These are phyloP conservation scores for Phytophthora pisi DNA, from an alignment of 352 stramenopile species.

Conservation along the genomic window DNA sequence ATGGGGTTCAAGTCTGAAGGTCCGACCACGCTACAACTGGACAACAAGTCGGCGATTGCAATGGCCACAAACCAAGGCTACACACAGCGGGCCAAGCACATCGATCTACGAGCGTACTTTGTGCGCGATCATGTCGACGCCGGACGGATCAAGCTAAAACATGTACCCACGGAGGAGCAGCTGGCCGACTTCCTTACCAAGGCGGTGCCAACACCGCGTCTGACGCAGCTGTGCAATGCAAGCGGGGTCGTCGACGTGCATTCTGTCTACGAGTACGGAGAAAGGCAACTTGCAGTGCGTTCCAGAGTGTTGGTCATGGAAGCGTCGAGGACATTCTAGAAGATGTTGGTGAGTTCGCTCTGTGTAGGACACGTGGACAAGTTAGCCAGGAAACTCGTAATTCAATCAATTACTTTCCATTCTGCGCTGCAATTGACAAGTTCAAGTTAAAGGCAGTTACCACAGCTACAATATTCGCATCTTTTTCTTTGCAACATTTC, in stretches of 20 bases:
- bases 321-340: neutral
- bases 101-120: constrained; percentile 2
- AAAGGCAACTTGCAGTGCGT: neutral
- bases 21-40: neutral
- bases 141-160: neutral
- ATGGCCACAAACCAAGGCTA: constrained; percentile 4
- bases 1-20: constrained; percentile 3
- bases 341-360: neutral
- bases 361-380: neutral
- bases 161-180: neutral
- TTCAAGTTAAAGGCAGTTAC: constrained; percentile 4
- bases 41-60: constrained; percentile 10
- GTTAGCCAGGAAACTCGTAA: neutral
- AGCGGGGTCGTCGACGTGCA: neutral
- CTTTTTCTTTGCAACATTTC: no score
- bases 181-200: constrained; percentile 7
- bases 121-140: constrained; percentile 2
- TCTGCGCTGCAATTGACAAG: neutral
- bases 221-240: neutral
- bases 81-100: constrained; percentile 6
- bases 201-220: neutral
- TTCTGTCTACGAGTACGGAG: no score
- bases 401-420: neutral
- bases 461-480: no score
- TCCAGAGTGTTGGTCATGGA: neutral